Base-by-base conservation (phyloP, 2,329 filamentous ascomycete genomes). In the Exophiala oligosperma region DNA sequence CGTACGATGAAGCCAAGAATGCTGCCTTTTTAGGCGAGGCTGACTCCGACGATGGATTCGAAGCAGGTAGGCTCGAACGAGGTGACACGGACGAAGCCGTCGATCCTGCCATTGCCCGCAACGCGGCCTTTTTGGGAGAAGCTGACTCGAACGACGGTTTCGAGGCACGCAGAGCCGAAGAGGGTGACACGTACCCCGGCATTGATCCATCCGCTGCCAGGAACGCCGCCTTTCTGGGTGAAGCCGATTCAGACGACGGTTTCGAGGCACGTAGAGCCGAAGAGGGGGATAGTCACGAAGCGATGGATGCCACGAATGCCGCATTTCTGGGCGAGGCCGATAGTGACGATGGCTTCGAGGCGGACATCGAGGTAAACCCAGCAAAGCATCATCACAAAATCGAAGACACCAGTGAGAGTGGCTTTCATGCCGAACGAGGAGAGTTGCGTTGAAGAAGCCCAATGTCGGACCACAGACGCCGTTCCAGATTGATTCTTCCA, bases 1-100 rank as follows among this genome's bases (percentile, higher is more conserved):
- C 26, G 5, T 38, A 48, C 29, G 24, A 57, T 26, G 56, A 55
- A 14, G 49, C 55, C 37, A 53, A 50, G 21, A 41, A 63, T 29
- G 56, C 63, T 7, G 58, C 63, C 6, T 65, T 63, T 54, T 54
- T 65, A 9, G 63, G 63, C n/a, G 63, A 65, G 54, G 61, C 63
- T 11, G 63, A 65, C 59, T 61, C 57, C 49, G 63, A 65, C 35
- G 61, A 65, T 38, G 61, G 58, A 17, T 54, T 60, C 49, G 63
- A 65, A 8, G 50, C 52, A 5, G 17, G 47, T n/a, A 52, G 52
- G 29, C 58, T 59, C 11, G 53, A 40, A 5, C 53, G 63, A 29
- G 61, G 61, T 4, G 41, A 49, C 21, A 61, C 54, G 8, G 29
- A 24, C 32, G 55, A 59, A 4, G 47, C 61, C 4, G 40, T 65